These are phyloP conservation scores for Blakeslea trispora DNA, from an alignment of 371 early-diverging fungal species.

Conservation along the genomic window DNA sequence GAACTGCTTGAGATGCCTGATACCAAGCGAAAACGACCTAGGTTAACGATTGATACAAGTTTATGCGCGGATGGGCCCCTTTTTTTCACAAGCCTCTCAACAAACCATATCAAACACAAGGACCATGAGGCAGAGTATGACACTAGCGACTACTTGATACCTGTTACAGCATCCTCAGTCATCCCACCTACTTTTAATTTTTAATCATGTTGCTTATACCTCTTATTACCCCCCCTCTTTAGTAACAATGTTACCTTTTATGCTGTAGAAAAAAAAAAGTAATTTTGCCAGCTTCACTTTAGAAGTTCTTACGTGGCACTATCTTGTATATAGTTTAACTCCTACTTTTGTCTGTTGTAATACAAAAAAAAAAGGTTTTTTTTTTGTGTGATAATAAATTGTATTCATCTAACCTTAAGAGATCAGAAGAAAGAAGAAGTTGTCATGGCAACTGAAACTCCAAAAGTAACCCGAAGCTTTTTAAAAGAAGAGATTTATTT, in stretches of 20 bases:
- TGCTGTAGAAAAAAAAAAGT: too few relatives aligned
- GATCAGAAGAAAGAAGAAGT: too few relatives aligned
- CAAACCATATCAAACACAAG: slow-evolving; percentile 24
- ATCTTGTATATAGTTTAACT: neutral
- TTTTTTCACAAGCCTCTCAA: slow-evolving; percentile 34
- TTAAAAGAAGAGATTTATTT: too few relatives aligned
- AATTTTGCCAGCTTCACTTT: too few relatives aligned
- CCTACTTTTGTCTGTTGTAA: neutral
- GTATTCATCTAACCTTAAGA: neutral
- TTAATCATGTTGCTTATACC: neutral
- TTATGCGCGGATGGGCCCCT: slow-evolving; percentile 28
- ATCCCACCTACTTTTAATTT: neutral
- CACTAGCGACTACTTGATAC: slow-evolving; percentile 25
- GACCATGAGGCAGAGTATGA: slow-evolving; percentile 7
- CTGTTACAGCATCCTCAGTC: slow-evolving; percentile 16
- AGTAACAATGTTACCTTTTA: too few relatives aligned
- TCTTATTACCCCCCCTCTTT: neutral
- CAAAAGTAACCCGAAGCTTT: too few relatives aligned
- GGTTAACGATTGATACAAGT: slow-evolving; percentile 29
- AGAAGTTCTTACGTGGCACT: too few relatives aligned
- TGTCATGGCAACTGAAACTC: too few relatives aligned
- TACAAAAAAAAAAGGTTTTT: neutral
- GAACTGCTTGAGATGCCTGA: slow-evolving; percentile 1
- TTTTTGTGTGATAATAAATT: neutral
- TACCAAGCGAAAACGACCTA: slow-evolving; percentile 22